These are phyloP conservation scores for Stipa capillata DNA, from an alignment of 176 grass and related monocot genomes.

Conservation along the genomic window DNA sequence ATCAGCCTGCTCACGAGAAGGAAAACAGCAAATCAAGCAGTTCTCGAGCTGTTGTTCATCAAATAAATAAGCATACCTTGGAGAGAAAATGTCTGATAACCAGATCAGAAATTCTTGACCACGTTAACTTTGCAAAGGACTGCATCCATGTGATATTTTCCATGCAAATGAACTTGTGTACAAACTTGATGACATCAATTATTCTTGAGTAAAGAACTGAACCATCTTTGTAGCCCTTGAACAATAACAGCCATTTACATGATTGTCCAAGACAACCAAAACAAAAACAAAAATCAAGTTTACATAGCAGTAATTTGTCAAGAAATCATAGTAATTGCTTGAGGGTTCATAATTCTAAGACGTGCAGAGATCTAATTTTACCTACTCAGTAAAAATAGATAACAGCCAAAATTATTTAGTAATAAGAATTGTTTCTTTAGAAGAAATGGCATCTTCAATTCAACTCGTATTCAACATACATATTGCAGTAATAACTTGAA, in stretches of 20 bases:
- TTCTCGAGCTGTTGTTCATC: neutral
- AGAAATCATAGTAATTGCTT: neutral
- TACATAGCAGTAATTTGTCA: neutral
- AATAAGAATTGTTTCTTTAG: neutral
- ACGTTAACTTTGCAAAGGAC: conserved; percentile 77
- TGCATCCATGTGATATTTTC: conserved; percentile 67
- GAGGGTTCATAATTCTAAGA: neutral
- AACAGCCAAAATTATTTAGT: neutral
- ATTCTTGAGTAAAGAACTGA: conserved; percentile 73
- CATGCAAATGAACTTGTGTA: conserved; percentile 57
- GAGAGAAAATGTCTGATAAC: conserved; percentile 91
- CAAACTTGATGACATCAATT: conserved; percentile 66
- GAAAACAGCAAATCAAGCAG: neutral
- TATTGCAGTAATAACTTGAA: neutral
- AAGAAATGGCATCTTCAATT: neutral
- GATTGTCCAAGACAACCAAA: neutral
- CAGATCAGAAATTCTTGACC: conserved; percentile 78
- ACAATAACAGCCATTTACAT: conserved; percentile 29
- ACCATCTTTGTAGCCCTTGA: conserved; percentile 74
- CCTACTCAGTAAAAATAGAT: neutral
- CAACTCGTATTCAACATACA: neutral
- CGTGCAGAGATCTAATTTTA: neutral
- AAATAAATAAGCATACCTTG: conserved; percentile 54
- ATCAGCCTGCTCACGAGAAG: neutral
- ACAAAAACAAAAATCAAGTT: conserved; percentile 13